A percentile compares a stretch with the other conserved stretches of the same genome.
These are phyloP conservation scores for Fistulifera pelliculosa DNA, from an alignment of 108 stramenopile genomes.

Conservation along the genomic window DNA sequence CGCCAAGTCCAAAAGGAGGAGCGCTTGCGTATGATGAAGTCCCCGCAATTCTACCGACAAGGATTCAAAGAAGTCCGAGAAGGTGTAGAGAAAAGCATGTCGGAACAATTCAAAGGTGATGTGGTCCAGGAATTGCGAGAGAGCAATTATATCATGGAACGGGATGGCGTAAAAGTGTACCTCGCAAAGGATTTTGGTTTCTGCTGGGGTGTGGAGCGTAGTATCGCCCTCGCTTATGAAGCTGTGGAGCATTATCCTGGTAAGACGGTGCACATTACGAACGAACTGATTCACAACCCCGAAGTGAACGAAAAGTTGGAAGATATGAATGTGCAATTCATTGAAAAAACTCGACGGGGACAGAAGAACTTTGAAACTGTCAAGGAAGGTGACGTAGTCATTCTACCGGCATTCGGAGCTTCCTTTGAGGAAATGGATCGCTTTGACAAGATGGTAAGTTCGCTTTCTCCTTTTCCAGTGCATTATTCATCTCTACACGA, in stretches of 20 bases:
- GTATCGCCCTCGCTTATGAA: conserved; percentile 90
- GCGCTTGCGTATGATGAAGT: conserved; percentile 67
- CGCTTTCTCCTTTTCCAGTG: too few species aligned
- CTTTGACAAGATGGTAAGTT: conserved; percentile 45
- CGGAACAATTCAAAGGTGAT: conserved; percentile 54
- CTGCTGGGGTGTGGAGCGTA: conserved; percentile 89
- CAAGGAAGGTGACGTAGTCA: conserved; percentile 87
- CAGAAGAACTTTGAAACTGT: conserved; percentile 74
- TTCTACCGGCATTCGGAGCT: conserved; percentile 94
- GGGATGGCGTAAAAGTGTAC: conserved; percentile 72
- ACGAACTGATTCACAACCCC: conserved; percentile 96
- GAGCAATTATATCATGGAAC: conserved; percentile 58
- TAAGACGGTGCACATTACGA: conserved; percentile 86
- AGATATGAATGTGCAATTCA: conserved; percentile 84
- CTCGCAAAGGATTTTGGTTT: conserved; percentile 63
- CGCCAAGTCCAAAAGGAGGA: conserved; percentile 54
- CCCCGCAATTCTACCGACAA: conserved; percentile 61
- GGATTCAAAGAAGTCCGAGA: conserved; percentile 85
- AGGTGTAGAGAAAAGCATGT: conserved; percentile 62
- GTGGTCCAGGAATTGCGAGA: conserved; percentile 68
- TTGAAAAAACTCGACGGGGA: conserved; percentile 63
- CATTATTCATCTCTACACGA: too few species aligned
- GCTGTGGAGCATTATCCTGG: conserved; percentile 87
- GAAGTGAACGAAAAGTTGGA: conserved; percentile 89
- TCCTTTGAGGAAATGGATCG: conserved; percentile 88